phyloP scores from a whole-genome alignment of 164 flowering plant genomes.

The Paratinospora sagittata region DNA sequence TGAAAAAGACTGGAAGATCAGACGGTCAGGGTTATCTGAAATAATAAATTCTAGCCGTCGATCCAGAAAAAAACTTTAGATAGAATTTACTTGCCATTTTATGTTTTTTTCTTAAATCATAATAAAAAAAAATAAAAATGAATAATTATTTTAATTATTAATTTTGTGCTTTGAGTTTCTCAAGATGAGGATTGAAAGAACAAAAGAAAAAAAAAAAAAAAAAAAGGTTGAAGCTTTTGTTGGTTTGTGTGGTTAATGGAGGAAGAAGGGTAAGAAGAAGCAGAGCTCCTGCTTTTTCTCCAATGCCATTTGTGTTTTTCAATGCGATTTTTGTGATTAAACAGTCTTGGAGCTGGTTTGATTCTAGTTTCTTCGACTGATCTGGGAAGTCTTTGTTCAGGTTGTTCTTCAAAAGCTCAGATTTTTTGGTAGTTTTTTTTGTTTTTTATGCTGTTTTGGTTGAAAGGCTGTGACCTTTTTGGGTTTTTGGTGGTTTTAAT shows the following conservation, averaged over 20 bases:
- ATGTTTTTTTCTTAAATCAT: no score
- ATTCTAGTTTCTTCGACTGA: neutral
- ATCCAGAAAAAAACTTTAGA: neutral
- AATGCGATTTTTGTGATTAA: neutral
- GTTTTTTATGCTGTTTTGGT: no score
- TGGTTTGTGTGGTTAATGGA: neutral
- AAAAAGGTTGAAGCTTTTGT: neutral
- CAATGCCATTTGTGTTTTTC: neutral
- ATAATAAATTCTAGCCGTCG: neutral
- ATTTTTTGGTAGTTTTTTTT: neutral
- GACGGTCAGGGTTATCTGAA: neutral
- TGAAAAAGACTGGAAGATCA: neutral
- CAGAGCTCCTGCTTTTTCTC: neutral
- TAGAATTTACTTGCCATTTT: neutral
- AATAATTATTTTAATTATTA: no score
- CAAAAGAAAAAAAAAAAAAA: no score
- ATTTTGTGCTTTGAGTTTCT: neutral
- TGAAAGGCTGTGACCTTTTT: no score
- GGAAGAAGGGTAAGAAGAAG: neutral
- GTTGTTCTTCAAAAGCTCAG: neutral
- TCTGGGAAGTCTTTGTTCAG: neutral
- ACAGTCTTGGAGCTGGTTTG: neutral
- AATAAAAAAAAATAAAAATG: no score
- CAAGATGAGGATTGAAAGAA: neutral
- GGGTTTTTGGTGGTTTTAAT: no score